Base-by-base conservation (phyloP, 2,329 filamentous ascomycete genomes). In the Alternaria panax region DNA sequence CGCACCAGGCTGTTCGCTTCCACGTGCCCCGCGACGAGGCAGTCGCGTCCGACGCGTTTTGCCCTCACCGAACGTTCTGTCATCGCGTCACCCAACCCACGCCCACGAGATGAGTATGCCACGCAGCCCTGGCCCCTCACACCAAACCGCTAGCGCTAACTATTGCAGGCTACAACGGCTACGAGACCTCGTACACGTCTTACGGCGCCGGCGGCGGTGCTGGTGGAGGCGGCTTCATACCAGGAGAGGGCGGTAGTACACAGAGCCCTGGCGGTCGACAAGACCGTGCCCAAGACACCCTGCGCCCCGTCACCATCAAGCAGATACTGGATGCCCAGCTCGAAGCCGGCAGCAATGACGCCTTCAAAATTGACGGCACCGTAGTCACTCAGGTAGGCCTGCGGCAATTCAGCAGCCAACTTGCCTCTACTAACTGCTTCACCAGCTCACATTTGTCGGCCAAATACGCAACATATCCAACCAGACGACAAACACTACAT, bases 281-380 rank as follows among this genome's bases (percentile, higher is more conserved):
- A 61, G 81, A 83, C 60, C 90, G 90, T 76, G 85, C 86, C 68
- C 92, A 96, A 79, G 92, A 97, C 72, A 93, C 92, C 20, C 86
- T 99, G 52, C 91, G 95, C 43, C 93, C 95, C 1, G 91, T 97
- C 46, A 99, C 95, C 11, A 92, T 98, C 80, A 97, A 97, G 80
- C 95, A 99, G 80, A 86, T 97, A 58, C 83, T 93, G 74, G 92
- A 96, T 64, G 92, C 92, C 65, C 79, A 86, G 89, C 48, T 57
- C 2, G 69, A 75, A 25, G 54, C 87, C 88, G 2, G 89, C 60
- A 88, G 88, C 52, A 59, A 64, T 56, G 89, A 92, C 34, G 47
- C 57, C 11, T 95, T 96, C 85, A 88, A 88, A 65, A 91, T 98
- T 72, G 95, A 98, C 80, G 90, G 88, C 65, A 80, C 84, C 46